Percentiles rank a stretch among this genome's conserved stretches.
phyloP scores from a whole-genome alignment of 129 eudicot species.

The Lactuca saligna region DNA sequence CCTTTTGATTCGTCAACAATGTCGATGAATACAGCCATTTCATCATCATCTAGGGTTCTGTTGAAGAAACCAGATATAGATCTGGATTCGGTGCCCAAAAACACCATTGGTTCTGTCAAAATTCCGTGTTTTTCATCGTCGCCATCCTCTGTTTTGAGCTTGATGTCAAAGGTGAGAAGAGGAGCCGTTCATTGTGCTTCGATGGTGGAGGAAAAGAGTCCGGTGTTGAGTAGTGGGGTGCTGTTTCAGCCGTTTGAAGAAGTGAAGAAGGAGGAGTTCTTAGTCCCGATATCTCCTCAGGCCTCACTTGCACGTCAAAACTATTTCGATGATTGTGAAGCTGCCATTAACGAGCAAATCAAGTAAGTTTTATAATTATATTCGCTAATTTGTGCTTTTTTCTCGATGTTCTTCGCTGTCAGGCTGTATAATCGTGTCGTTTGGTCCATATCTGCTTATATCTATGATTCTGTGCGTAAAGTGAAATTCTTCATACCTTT shows the following conservation, averaged over 20 bases:
- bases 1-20: constrained; percentile 16
- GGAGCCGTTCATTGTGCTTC: constrained; percentile 38
- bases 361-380: constrained; percentile 43
- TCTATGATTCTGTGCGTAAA: neutral
- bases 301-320: constrained; percentile 74
- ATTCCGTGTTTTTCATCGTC: constrained; percentile 10
- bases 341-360: constrained; percentile 91
- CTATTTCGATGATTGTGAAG: constrained; percentile 64
- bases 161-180: constrained; percentile 23
- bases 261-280: constrained; percentile 66
- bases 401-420: neutral
- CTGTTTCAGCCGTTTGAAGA: constrained; percentile 85
- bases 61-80: constrained; percentile 14
- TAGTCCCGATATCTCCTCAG: constrained; percentile 53
- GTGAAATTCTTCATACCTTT: neutral
- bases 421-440: neutral
- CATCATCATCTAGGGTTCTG: constrained; percentile 19
- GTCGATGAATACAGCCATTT: constrained; percentile 40
- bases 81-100: constrained; percentile 6
- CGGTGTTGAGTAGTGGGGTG: constrained; percentile 47
- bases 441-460: neutral
- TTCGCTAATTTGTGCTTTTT: neutral
- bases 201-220: constrained; percentile 24
- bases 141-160: constrained; percentile 15
- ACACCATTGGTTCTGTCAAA: constrained; percentile 12